Conservation (phyloP, 345 rosid species). For the Cardamine resedifolia region DNA sequence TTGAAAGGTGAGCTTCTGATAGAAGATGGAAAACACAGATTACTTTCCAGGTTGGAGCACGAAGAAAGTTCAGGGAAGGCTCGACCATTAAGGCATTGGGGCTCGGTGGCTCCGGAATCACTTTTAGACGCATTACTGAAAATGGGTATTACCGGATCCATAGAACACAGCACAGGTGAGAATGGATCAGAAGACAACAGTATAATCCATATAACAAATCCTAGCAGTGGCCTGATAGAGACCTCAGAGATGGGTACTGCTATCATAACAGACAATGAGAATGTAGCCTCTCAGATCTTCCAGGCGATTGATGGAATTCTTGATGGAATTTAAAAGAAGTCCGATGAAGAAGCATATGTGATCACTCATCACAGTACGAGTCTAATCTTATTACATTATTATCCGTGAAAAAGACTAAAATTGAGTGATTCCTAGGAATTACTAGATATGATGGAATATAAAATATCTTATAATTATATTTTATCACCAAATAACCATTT, state of each 20-base stretch:
- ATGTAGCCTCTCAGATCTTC: conserved; percentile 45
- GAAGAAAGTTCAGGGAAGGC: conserved; percentile 32
- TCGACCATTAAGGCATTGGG: conserved; percentile 48
- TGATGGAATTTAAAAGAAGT: conserved; percentile 48
- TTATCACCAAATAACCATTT: not conserved
- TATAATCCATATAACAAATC: conserved; percentile 42
- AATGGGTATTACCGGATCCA: conserved; percentile 52
- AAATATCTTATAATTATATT: not conserved
- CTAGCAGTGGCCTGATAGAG: conserved; percentile 50
- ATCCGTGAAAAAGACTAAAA: too few species aligned
- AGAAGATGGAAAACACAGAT: conserved; percentile 45
- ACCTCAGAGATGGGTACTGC: conserved; percentile 44
- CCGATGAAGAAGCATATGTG: too few species aligned
- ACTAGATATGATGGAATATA: not conserved
- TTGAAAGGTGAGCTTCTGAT: conserved; percentile 61
- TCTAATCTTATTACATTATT: too few species aligned
- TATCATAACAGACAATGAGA: conserved; percentile 47
- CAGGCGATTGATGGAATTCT: conserved; percentile 47
- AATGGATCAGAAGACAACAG: conserved; percentile 32
- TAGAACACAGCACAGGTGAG: conserved; percentile 36
- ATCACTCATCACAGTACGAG: too few species aligned
- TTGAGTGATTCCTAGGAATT: too few species aligned
- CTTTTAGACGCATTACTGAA: conserved; percentile 49
- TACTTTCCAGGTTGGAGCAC: conserved; percentile 42
- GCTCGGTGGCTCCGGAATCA: conserved; percentile 48